Conservation (phyloP, 2,329 filamentous ascomycete genomes). For the Aaosphaeria pasadenensis region DNA sequence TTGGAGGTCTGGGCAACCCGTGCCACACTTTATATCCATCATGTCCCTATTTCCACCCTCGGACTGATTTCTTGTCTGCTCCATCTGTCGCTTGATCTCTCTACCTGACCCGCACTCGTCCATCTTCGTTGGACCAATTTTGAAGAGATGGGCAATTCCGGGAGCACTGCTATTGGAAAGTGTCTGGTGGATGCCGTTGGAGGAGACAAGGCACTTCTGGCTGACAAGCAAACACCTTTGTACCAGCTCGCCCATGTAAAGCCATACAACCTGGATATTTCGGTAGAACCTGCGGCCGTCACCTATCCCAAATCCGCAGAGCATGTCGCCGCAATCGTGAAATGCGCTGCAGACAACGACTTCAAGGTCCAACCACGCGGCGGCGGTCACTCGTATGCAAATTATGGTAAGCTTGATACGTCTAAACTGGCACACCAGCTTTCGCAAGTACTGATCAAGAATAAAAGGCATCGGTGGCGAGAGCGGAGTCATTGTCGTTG, state of each 20-base stretch:
- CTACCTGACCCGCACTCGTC: not conserved
- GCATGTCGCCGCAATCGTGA: conserved; percentile 56
- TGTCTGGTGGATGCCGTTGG: conserved; percentile 29
- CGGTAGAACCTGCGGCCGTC: conserved; percentile 51
- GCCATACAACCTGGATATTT: conserved; percentile 36
- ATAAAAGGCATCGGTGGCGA: conserved; percentile 44
- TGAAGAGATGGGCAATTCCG: conserved; percentile 25
- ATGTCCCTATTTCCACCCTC: not conserved
- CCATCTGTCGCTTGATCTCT: not conserved
- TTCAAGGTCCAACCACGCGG: conserved; percentile 60
- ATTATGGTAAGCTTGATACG: conserved; percentile 30
- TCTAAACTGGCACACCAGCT: not conserved
- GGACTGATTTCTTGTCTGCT: not conserved
- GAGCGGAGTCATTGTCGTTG: conserved; percentile 48
- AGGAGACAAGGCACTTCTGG: conserved; percentile 18
- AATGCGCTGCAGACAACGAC: conserved; percentile 53
- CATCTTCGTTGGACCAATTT: not conserved
- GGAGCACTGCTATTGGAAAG: conserved; percentile 22
- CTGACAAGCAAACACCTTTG: conserved; percentile 18
- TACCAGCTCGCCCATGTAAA: conserved; percentile 32
- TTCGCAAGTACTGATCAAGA: not conserved
- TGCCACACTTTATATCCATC: not conserved
- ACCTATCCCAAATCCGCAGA: conserved; percentile 52
- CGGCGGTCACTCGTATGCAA: conserved; percentile 63
- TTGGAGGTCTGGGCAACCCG: not conserved